A percentile compares a stretch with the other conserved stretches of the same genome.
Conservation (phyloP, 805 yeast species). For the Ascoidea tarda region DNA sequence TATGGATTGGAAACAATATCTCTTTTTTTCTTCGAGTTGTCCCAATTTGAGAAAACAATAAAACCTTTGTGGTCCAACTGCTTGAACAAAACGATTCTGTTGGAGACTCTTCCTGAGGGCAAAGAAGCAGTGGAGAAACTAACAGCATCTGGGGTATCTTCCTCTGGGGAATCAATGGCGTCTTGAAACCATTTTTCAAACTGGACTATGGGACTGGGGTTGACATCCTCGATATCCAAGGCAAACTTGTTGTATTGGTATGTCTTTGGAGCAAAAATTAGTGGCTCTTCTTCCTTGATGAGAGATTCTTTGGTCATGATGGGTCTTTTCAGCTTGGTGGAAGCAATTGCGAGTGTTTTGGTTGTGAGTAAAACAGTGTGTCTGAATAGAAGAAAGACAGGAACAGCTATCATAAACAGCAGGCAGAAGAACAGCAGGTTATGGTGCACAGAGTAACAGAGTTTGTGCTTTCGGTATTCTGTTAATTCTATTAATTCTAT, state of each 20-base stretch:
- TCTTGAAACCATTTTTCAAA: conserved; percentile 79
- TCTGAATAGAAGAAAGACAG: too few relatives aligned
- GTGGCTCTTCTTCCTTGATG: conserved; percentile 9
- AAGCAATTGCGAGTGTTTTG: too few relatives aligned
- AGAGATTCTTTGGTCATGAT: too few relatives aligned
- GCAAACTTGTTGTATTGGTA: conserved; percentile 70
- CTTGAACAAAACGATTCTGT: conserved; percentile 74
- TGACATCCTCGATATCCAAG: conserved; percentile 39
- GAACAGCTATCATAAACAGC: too few relatives aligned
- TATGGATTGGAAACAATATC: conserved; percentile 62
- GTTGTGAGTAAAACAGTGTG: too few relatives aligned
- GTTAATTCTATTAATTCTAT: too few relatives aligned
- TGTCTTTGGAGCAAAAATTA: conserved; percentile 68
- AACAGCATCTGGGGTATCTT: conserved; percentile 68
- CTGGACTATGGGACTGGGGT: conserved; percentile 53
- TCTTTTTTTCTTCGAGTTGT: conserved; percentile 61
- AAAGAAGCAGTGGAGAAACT: conserved; percentile 79
- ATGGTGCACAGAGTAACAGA: too few relatives aligned
- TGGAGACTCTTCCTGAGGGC: conserved; percentile 84
- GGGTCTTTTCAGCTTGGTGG: too few relatives aligned
- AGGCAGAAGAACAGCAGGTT: too few relatives aligned
- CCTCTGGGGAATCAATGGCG: conserved; percentile 38
- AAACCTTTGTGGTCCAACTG: conserved; percentile 81
- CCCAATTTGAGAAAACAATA: conserved; percentile 87
- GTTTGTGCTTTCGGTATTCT: too few relatives aligned